Evolutionary conservation across 2,329 filamentous ascomycete species (phyloP).

Genomic region (Aschersonia sp.): DNA sequence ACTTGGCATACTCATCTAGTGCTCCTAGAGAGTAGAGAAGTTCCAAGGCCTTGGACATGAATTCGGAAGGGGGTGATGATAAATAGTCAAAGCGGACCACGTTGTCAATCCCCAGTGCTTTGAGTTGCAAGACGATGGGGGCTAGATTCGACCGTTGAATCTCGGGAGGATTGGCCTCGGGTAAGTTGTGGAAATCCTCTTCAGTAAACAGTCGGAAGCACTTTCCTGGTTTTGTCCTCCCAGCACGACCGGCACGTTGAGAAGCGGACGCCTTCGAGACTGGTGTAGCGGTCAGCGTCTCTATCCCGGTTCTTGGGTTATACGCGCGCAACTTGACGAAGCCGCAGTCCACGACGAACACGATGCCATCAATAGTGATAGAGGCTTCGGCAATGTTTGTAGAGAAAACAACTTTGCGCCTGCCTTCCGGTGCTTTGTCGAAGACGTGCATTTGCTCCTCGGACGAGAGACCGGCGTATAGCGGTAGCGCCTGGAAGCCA

Average conservation of each 20-base stretch:
- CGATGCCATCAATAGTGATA: conserved; percentile 83
- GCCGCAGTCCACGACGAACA: conserved; percentile 80
- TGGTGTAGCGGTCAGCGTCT: conserved; percentile 67
- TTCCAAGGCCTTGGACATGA: conserved; percentile 76
- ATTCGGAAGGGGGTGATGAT: conserved; percentile 69
- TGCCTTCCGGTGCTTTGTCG: conserved; percentile 65
- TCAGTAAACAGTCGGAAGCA: conserved; percentile 91
- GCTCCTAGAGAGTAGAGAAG: conserved; percentile 76
- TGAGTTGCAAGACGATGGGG: conserved; percentile 76
- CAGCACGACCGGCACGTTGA: conserved; percentile 79
- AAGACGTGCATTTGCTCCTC: conserved; percentile 96
- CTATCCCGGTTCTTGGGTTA: conserved; percentile 72
- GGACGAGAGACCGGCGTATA: conserved; percentile 78
- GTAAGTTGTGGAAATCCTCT: conserved; percentile 46
- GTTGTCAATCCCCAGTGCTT: conserved; percentile 91
- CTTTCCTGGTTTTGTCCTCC: conserved; percentile 79
- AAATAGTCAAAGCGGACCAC: conserved; percentile 82
- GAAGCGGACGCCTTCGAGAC: conserved; percentile 87
- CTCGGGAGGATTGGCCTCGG: conserved; percentile 68
- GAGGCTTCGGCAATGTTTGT: conserved; percentile 97
- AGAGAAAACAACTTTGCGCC: conserved; percentile 79
- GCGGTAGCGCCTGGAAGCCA: conserved; percentile 38
- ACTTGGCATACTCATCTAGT: conserved; percentile 76
- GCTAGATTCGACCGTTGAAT: conserved; percentile 87
- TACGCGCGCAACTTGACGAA: conserved; percentile 85